phyloP scores from a whole-genome alignment of 1,139 yeast species.

The Saccharomyces pastorianus region DNA sequence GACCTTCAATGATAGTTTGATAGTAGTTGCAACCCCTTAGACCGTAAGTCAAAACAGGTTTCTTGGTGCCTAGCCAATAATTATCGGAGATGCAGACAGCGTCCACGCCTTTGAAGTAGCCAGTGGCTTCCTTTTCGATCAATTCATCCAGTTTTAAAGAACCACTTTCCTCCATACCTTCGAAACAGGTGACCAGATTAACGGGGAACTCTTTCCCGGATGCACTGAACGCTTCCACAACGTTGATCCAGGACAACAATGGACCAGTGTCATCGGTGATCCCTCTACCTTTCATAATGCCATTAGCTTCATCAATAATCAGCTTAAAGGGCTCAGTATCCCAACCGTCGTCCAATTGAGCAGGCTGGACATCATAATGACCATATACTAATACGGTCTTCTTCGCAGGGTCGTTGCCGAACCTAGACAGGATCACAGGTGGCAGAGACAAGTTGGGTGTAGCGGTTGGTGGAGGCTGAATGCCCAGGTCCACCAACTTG shows the following conservation, averaged over 20 bases:
- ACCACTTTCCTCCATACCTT: constrained; percentile 99
- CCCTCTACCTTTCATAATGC: constrained; percentile 80
- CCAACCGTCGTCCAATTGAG: constrained; percentile 91
- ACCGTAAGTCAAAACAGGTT: constrained; percentile 96
- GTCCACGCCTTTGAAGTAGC: constrained; percentile 79
- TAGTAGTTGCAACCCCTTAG: constrained; percentile 95
- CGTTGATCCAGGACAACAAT: constrained; percentile 92
- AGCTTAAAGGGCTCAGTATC: constrained; percentile 79
- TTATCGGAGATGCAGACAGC: constrained; percentile 95
- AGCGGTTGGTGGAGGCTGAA: constrained; percentile 77
- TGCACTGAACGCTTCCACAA: constrained; percentile 80
- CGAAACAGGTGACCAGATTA: constrained; percentile 84
- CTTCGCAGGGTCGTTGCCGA: constrained; percentile 70
- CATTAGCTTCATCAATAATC: constrained; percentile 42
- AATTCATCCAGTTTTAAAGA: constrained; percentile 83
- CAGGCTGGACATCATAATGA: constrained; percentile 98
- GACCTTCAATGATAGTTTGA: constrained; percentile 74
- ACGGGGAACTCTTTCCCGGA: constrained; percentile 87
- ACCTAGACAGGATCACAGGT: constrained; percentile 83
- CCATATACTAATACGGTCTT: constrained; percentile 90
- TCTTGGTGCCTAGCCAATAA: constrained; percentile 95
- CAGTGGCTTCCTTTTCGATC: constrained; percentile 66
- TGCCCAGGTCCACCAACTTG: constrained; percentile 73
- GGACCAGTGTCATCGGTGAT: constrained; percentile 98
- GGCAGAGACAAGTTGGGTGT: constrained; percentile 68